Conservation (phyloP, 495 filamentous ascomycete species). For the Elaphomyces granulatus region DNA sequence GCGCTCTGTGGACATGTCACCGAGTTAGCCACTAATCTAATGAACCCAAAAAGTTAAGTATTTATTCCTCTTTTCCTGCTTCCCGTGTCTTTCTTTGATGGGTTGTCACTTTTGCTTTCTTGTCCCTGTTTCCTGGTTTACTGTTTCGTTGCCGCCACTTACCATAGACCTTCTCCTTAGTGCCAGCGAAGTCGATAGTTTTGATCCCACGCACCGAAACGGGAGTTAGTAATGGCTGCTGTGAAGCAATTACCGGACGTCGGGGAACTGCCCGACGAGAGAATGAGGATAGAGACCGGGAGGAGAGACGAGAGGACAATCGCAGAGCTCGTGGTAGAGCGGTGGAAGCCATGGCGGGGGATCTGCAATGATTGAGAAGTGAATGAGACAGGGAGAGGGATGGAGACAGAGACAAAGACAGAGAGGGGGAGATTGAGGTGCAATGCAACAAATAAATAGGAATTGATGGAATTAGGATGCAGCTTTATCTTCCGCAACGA, state of each 20-base stretch:
- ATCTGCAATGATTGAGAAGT: slow-evolving; percentile 4
- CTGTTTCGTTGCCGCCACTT: slow-evolving; percentile 22
- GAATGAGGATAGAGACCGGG: slow-evolving; percentile 23
- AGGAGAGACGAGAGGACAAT: slow-evolving; percentile 21
- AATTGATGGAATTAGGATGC: slow-evolving; percentile 8
- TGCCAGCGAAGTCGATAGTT: slow-evolving; percentile 74
- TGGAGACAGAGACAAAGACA: slow-evolving; percentile 7
- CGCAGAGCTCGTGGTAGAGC: slow-evolving; percentile 26
- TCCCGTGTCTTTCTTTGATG: background rate
- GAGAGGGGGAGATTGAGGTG: slow-evolving; percentile 4
- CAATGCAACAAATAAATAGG: slow-evolving; percentile 13
- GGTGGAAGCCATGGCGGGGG: slow-evolving; percentile 54
- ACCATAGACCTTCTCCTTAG: slow-evolving; percentile 87
- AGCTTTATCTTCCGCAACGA: slow-evolving; percentile 1
- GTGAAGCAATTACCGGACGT: slow-evolving; percentile 18
- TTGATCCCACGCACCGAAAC: slow-evolving; percentile 34
- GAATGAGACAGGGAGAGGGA: slow-evolving; percentile 12
- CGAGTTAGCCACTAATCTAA: no score
- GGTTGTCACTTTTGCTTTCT: no score
- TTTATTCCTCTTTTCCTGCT: slow-evolving; percentile 1
- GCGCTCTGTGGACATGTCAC: slow-evolving; percentile 51
- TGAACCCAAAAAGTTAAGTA: no score
- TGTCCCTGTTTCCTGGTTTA: no score
- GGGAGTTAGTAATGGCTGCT: slow-evolving; percentile 7
- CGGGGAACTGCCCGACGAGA: slow-evolving; percentile 40